These are phyloP conservation scores for Hyphopichia khmerensis DNA, from an alignment of 1,139 yeast genomes.

Conservation along the genomic window DNA sequence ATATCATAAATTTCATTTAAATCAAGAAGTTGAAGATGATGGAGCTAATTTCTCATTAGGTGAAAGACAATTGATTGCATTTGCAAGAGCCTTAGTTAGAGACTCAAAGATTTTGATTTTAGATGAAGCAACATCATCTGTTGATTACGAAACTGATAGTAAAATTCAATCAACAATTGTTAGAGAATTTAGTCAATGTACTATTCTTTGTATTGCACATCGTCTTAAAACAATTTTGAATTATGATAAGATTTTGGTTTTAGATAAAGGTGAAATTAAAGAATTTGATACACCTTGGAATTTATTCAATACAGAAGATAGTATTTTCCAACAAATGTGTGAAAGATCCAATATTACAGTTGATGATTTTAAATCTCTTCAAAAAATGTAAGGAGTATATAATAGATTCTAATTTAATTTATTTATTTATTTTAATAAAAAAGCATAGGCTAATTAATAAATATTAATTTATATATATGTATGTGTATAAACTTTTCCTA, in stretches of 20 bases:
- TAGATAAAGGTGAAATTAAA: constrained; percentile 50
- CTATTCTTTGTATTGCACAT: constrained; percentile 57
- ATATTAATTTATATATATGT: no score
- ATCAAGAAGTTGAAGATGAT: constrained; percentile 51
- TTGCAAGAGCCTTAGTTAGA: constrained; percentile 53
- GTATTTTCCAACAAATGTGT: constrained; percentile 58
- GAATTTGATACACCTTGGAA: constrained; percentile 51
- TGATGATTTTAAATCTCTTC: constrained; percentile 18
- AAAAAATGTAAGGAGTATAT: not conserved
- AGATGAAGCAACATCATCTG: constrained; percentile 60
- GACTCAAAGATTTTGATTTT: constrained; percentile 49
- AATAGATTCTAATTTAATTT: no score
- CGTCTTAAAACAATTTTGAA: constrained; percentile 51
- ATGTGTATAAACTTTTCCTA: no score
- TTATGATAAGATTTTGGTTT: constrained; percentile 51
- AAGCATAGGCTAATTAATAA: no score
- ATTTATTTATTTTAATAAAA: no score
- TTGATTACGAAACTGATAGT: constrained; percentile 55
- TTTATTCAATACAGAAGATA: constrained; percentile 23
- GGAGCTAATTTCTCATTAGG: constrained; percentile 58
- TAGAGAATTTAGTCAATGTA: constrained; percentile 42
- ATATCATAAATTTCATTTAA: constrained; percentile 49
- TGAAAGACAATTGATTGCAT: constrained; percentile 53
- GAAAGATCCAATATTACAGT: constrained; percentile 46
- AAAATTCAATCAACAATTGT: constrained; percentile 50